phyloP scores from a whole-genome alignment of 257 asterid genomes.

The Haberlea rhodopensis region DNA sequence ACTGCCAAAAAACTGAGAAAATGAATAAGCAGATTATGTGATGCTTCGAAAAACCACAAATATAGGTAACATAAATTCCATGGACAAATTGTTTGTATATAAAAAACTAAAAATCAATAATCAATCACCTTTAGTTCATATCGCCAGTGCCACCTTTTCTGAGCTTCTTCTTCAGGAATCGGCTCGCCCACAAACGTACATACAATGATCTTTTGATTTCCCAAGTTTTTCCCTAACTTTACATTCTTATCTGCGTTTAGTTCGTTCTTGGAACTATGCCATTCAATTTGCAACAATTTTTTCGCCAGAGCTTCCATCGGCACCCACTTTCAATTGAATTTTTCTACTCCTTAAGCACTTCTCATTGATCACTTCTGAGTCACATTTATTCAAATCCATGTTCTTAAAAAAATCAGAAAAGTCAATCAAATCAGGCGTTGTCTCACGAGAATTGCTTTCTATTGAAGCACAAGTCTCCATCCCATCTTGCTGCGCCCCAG shows the following conservation, averaged over 20 bases:
- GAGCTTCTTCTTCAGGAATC: conserved; percentile 69
- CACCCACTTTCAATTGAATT: conserved; percentile 23
- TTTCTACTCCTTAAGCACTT: conserved; percentile 52
- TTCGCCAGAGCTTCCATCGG: conserved; percentile 21
- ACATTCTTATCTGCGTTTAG: conserved; percentile 16
- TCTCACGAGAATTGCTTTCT: conserved; percentile 14
- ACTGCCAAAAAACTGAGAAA: not conserved
- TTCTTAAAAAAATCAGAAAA: conserved; percentile 11
- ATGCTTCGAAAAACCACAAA: not conserved
- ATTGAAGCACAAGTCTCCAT: not conserved
- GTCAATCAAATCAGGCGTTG: conserved; percentile 16
- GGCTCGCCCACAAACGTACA: conserved; percentile 66
- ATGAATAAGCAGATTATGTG: not conserved
- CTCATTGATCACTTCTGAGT: conserved; percentile 26
- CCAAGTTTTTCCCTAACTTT: conserved; percentile 6
- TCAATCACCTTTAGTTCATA: conserved; percentile 74
- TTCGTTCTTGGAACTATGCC: conserved; percentile 13
- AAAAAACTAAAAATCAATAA: conserved; percentile 16
- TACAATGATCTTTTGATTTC: conserved; percentile 22
- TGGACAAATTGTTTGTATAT: no score
- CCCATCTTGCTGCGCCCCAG: no score
- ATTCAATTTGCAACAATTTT: conserved; percentile 13
- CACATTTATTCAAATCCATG: conserved; percentile 21
- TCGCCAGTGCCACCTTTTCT: conserved; percentile 74
- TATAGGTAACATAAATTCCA: not conserved